phyloP scores from a whole-genome alignment of 2,329 filamentous ascomycete genomes.

The Cercospora sojina region DNA sequence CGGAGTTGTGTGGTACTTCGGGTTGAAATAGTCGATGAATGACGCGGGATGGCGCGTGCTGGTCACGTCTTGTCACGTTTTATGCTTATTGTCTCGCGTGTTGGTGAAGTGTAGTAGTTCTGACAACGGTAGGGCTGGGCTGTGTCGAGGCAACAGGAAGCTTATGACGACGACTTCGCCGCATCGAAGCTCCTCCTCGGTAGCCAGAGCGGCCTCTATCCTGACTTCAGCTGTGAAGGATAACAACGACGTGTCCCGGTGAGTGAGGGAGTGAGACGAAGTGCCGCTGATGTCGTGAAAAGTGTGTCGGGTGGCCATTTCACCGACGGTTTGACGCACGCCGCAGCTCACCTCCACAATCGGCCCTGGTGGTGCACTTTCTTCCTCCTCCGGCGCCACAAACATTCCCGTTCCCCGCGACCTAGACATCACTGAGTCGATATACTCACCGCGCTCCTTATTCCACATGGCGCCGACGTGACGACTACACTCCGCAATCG shows the following conservation, averaged over 20 bases:
- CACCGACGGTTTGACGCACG: neutral
- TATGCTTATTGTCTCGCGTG: neutral
- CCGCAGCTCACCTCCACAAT: neutral
- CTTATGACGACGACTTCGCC: neutral
- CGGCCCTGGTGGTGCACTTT: neutral
- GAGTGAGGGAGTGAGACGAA: neutral
- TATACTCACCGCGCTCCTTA: neutral
- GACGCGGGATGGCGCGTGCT: constrained; percentile 8
- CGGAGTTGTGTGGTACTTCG: neutral
- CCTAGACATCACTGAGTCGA: neutral
- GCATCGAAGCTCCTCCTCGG: neutral
- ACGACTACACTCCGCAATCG: neutral
- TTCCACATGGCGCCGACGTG: constrained; percentile 1
- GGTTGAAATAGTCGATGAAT: neutral
- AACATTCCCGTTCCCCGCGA: neutral
- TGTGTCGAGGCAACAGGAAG: neutral
- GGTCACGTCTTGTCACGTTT: neutral
- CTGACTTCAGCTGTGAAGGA: neutral
- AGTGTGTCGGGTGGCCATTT: neutral
- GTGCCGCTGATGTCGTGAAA: neutral
- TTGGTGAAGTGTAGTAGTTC: neutral
- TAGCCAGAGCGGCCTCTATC: neutral
- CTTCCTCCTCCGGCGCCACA: neutral
- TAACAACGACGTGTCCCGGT: neutral
- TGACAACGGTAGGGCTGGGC: neutral